Percentiles rank a stretch among this genome's conserved stretches.
Evolutionary conservation across 345 rosid genomes (phyloP).

Genomic region (Lepidium sativum): DNA sequence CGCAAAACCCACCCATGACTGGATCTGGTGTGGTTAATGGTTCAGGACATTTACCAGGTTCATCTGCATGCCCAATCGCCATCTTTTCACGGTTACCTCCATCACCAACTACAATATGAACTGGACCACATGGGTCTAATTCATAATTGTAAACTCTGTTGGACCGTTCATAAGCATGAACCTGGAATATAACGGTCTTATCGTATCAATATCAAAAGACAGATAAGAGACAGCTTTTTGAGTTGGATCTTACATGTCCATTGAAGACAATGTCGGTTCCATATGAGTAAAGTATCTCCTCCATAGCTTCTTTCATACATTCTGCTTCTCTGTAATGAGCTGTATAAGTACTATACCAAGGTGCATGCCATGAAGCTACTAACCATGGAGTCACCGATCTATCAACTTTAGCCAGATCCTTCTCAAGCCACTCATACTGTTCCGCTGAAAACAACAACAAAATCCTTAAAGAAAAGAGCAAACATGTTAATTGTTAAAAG

Average conservation of each 20-base stretch:
- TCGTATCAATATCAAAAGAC: background rate
- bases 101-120: slow-evolving; percentile 65
- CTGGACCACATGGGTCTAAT: slow-evolving; percentile 79
- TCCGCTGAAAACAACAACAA: slow-evolving; percentile 37
- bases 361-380: slow-evolving; percentile 77
- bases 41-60: slow-evolving; percentile 80
- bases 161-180: slow-evolving; percentile 89
- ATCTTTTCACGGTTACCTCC: slow-evolving; percentile 78
- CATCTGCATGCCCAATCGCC: slow-evolving; percentile 68
- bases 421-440: slow-evolving; percentile 78
- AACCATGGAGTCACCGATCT: slow-evolving; percentile 78
- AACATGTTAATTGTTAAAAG: background rate
- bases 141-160: slow-evolving; percentile 72
- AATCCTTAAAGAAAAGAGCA: background rate
- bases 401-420: slow-evolving; percentile 49
- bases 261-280: slow-evolving; percentile 78
- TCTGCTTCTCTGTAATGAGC: slow-evolving; percentile 91
- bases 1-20: slow-evolving; percentile 59
- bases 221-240: background rate
- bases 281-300: slow-evolving; percentile 52
- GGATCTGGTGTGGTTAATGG: slow-evolving; percentile 54
- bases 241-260: slow-evolving; percentile 49
- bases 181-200: slow-evolving; percentile 30
- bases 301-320: slow-evolving; percentile 87
- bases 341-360: slow-evolving; percentile 82